Base-by-base conservation (phyloP, 768 basidiomycete species). In the Psilocybe azurescens region DNA sequence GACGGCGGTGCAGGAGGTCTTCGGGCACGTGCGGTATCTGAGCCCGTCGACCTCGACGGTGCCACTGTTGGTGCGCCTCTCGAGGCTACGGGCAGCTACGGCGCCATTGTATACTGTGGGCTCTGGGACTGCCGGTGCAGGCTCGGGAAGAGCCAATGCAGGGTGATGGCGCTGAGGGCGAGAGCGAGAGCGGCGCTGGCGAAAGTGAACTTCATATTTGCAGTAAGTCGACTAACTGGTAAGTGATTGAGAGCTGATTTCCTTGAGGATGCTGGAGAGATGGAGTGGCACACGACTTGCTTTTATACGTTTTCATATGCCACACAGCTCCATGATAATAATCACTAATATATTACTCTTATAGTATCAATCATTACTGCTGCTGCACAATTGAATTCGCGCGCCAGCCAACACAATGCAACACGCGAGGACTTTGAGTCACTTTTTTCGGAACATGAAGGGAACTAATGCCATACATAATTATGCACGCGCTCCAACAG, bases 11-110 rank as follows among this genome's bases (percentile, higher is more conserved):
- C 61, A 62, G 46, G 48, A 58, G 20, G 56, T 62, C 3, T 51
- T 29, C 4, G 61, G 61, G 61, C 61, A 62, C 28, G 20, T 52
- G 50, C 61, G 61, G 51, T 62, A 62, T 36, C 61, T 53, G 39
- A 62, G 56, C 6, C 61, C 61, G 36, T 62, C 61, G n/a, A 58
- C 56, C 24, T 53, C 29, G 33, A 62, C 61, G 16, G 39, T 33
- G 20, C 61, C 61, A n/a, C 33, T 28, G 20, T 47, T 55, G 56
- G 36, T 56, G 50, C 61, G 61, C 51, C 33, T 58, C 56, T 62
- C 58, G 33, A 59, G 41, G 57, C 20, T 50, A 29, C 61, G 56
- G 3, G 41, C 60, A 46, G 33, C 48, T 0, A 28, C 33, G 3
- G 55, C 11, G 9, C 49, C 29, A 30, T 24, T 53, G 61, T 62